Base-by-base conservation (phyloP, 306 rosid species). In the Carpinus fangiana region DNA sequence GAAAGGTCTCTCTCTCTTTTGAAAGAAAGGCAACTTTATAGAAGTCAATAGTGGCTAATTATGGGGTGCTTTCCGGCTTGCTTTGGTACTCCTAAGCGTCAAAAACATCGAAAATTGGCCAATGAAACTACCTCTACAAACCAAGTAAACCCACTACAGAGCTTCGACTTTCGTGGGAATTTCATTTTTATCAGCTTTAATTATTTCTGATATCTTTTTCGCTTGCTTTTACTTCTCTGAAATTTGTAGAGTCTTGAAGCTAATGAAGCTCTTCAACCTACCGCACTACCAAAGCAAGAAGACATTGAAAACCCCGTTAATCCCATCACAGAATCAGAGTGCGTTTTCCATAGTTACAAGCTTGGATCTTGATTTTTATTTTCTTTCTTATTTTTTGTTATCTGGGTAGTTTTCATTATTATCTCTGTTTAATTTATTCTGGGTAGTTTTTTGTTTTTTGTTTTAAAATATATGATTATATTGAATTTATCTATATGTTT, bases 31-130 rank as follows among this genome's bases (percentile, higher is more conserved):
- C 52, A 38, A 75, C 83, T 81, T 86, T 81, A 41, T 38, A 4
- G 56, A 73, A 80, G 77, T 70, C 78, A 79, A 64, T 26, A 48
- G 70, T 48, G 56, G 80, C 59, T 79, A 79, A 88, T 87, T 2
- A 92, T 86, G 97, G 84, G 46, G 72, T 83, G 91, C 91, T 88
- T 88, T 90, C 83, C 48, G 51, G 59, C 82, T 70, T 90, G 92
- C 17, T 88, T 90, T 66, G 17, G 76, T 9, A 3, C 67, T 78
- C 76, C 81, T 47, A 88, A 87, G 86, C 80, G 75, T 45, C 81
- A 26, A 48, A 86, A 79, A 17, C 86, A 50, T 74, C 48, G 20
- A n/a, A 75, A 60, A 47, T 61, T 77, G 0, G 4, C 70, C 11
- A 21, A 55, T 46, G 13, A 26, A 51, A 76, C 73, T 64, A 78